phyloP scores from a whole-genome alignment of 495 filamentous ascomycete species.

The Aspergillus leporis region DNA sequence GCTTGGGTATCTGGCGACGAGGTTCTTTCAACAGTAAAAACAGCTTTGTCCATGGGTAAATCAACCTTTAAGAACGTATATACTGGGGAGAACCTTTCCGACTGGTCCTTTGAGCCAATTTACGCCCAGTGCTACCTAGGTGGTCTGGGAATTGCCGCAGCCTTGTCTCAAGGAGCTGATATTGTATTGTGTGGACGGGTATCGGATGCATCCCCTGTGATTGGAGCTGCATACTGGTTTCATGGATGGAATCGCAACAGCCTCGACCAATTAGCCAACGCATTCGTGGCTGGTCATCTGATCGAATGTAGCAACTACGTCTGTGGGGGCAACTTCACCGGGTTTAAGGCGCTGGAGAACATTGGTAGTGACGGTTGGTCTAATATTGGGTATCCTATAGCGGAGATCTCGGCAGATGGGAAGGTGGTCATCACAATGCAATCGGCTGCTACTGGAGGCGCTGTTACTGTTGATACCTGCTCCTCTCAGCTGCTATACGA shows the following conservation, averaged over 20 bases:
- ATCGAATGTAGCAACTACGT: constrained; percentile 60
- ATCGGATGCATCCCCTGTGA: constrained; percentile 54
- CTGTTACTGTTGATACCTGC: constrained; percentile 51
- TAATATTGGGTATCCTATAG: constrained; percentile 59
- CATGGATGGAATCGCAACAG: constrained; percentile 46
- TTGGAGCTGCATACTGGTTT: constrained; percentile 53
- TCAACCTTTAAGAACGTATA: constrained; percentile 51
- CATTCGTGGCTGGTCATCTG: constrained; percentile 55
- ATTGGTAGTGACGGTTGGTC: constrained; percentile 33
- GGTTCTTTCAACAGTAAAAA: constrained; percentile 44
- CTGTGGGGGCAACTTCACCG: constrained; percentile 58
- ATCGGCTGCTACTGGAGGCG: constrained; percentile 31
- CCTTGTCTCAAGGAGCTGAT: constrained; percentile 52
- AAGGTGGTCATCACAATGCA: constrained; percentile 49
- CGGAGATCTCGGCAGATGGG: constrained; percentile 54
- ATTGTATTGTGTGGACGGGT: constrained; percentile 60
- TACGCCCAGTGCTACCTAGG: constrained; percentile 57
- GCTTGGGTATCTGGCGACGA: constrained; percentile 57
- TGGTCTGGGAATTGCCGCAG: constrained; percentile 49
- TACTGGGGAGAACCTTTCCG: constrained; percentile 46
- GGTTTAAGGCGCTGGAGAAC: constrained; percentile 49
- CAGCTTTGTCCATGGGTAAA: constrained; percentile 35
- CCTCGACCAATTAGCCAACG: constrained; percentile 50
- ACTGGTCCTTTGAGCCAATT: constrained; percentile 56
- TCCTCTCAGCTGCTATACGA: constrained; percentile 60